A percentile compares a stretch with the other conserved stretches of the same genome.
Conservation (phyloP, 1,139 yeast genomes). For the Suhomyces wounanorum region DNA sequence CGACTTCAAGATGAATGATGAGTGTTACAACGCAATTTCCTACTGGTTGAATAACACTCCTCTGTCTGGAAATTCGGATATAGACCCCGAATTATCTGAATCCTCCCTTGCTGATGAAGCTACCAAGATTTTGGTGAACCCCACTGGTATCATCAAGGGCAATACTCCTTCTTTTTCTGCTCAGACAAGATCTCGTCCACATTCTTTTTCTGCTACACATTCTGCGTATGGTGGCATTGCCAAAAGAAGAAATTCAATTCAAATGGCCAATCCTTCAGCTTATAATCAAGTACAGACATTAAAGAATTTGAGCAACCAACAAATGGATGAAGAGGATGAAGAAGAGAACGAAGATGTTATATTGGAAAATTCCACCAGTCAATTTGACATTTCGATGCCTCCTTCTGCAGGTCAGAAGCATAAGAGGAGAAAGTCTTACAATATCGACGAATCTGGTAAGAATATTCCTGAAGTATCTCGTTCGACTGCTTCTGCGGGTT, state of each 20-base stretch:
- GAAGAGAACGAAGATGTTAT: conserved; percentile 8
- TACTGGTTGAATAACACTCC: conserved; percentile 34
- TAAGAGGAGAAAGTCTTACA: conserved; percentile 17
- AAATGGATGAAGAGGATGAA: conserved; percentile 11
- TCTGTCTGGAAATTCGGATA: conserved; percentile 7
- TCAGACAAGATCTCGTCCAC: conserved; percentile 7
- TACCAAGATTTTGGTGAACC: conserved; percentile 16
- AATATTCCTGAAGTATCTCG: neutral
- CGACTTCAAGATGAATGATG: conserved; percentile 43
- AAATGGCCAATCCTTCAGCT: conserved; percentile 10
- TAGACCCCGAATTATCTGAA: conserved; percentile 4
- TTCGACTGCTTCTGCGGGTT: neutral
- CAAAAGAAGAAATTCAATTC: conserved; percentile 17
- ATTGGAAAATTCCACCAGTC: conserved; percentile 2
- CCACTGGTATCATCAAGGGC: conserved; percentile 17
- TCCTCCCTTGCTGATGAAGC: conserved; percentile 10
- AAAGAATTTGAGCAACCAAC: conserved; percentile 4
- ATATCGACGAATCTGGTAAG: conserved; percentile 4
- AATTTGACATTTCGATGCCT: neutral
- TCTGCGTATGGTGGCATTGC: conserved; percentile 11
- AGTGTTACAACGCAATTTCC: conserved; percentile 42
- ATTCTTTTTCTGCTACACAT: conserved; percentile 17
- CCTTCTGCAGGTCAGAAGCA: conserved; percentile 18
- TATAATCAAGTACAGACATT: conserved; percentile 5
- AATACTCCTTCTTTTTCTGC: conserved; percentile 5